Evolutionary conservation across 2,329 filamentous ascomycete genomes (phyloP), one percentile per base, ranked within the genome.

Genomic region (Ascosphaera acerosa): DNA sequence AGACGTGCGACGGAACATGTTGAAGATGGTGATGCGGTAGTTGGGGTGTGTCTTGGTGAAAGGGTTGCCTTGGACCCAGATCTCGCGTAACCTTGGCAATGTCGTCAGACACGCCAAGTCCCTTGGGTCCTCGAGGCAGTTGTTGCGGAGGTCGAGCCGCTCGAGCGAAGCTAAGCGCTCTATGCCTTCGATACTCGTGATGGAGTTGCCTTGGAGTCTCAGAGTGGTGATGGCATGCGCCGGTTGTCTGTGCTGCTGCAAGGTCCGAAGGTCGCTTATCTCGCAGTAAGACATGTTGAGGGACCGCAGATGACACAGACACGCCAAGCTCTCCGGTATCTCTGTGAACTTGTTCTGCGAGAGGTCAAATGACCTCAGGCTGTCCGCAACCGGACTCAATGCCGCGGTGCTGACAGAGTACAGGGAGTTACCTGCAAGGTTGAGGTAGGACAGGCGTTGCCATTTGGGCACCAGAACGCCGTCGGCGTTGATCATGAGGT

Each of bases 261-360:
- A 59, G 2, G 84, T 91, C 43, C 89, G 76, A 34, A 97, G 61
- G 10, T 81, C 87, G 42, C 84, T 77, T 38, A 97, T 94, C 82
- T 94, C 92, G 61, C 84, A 94, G 44, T 90, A 76, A 3, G 84
- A 90, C 16, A 97, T 61, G 44, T 97, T 94, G 33, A 97, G 58
- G 15, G 87, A 82, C 39, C 82, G 71, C n/a, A 97, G 64, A 17
- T 80, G 74, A 14, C 80, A 81, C 35, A 97, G 59, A 6, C 69
- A 76, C 9, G 82, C 75, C 34, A 97, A 57, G 43, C 77, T 87
- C 49, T 94, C 87, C 1, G 87, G 87, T 33, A 94, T 75, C 49
- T 92, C 77, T n/a, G 70, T 71, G 50, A 97, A 90, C 18, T 91
- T 67, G 45, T 97, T 97, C 31, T 70, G 71, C 1, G 87, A 94